These are phyloP conservation scores for Nitzschia putrida DNA, from an alignment of 108 stramenopile genomes.

Conservation along the genomic window DNA sequence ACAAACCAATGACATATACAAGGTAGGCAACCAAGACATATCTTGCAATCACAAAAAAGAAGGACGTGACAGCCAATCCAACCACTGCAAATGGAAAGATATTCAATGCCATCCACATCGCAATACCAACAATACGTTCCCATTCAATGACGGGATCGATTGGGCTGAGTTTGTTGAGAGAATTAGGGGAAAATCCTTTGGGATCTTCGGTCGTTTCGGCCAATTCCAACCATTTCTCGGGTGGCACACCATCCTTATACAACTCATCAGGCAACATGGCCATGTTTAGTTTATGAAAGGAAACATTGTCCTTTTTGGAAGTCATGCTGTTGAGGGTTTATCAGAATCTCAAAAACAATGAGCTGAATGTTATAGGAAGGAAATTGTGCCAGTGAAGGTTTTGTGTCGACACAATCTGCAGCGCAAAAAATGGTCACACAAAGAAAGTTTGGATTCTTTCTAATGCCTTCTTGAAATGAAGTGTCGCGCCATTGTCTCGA, in stretches of 20 bases:
- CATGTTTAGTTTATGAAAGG: conserved; percentile 54
- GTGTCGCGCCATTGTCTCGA: too few relatives aligned
- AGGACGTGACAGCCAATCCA: conserved; percentile 21
- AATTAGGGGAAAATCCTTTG: conserved; percentile 43
- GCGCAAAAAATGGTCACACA: too few relatives aligned
- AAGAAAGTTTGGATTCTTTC: too few relatives aligned
- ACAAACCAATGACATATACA: conserved; percentile 39
- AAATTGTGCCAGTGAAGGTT: too few relatives aligned
- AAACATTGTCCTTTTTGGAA: too few relatives aligned
- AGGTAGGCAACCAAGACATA: conserved; percentile 12
- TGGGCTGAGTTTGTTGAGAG: conserved; percentile 33
- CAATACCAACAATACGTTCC: conserved; percentile 59
- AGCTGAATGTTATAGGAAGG: too few relatives aligned
- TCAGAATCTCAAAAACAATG: too few relatives aligned
- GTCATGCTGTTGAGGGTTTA: too few relatives aligned
- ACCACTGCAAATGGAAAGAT: conserved; percentile 62
- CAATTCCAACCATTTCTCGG: conserved; percentile 53
- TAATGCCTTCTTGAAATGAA: too few relatives aligned
- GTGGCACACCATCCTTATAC: conserved; percentile 39
- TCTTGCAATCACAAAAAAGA: conserved; percentile 20
- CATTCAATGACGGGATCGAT: conserved; percentile 51
- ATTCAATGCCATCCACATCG: conserved; percentile 63
- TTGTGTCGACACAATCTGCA: too few relatives aligned
- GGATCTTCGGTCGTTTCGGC: conserved; percentile 1
- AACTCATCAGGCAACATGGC: conserved; percentile 56